These are phyloP conservation scores for sorghum (Sorghum bicolor) DNA, from an alignment of 176 grass and related monocot genomes.

Conservation along the genomic window DNA sequence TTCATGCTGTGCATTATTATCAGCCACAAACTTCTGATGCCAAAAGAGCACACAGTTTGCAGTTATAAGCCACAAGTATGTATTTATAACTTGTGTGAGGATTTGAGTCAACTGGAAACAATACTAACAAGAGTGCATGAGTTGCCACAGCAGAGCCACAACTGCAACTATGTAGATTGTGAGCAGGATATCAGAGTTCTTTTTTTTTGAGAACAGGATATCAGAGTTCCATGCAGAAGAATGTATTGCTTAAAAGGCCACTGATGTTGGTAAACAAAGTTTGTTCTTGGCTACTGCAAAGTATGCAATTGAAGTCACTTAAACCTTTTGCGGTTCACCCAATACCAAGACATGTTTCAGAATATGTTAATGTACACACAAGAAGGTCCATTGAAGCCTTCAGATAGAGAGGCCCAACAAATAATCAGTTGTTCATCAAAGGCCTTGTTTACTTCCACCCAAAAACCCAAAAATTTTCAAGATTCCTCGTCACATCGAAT, in stretches of 20 bases:
- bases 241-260: slow-evolving; percentile 8
- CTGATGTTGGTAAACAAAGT: slow-evolving; percentile 9
- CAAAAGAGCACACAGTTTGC: slow-evolving; percentile 21
- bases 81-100: slow-evolving; percentile 14
- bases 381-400: background rate
- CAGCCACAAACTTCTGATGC: background rate
- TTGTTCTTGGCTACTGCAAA: background rate
- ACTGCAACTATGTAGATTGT: slow-evolving; percentile 2
- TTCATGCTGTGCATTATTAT: background rate
- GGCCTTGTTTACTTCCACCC: too few species aligned
- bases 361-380: background rate
- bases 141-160: background rate
- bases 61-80: slow-evolving; percentile 15
- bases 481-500: too few species aligned
- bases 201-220: slow-evolving; percentile 21
- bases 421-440: slow-evolving; percentile 15
- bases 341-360: background rate
- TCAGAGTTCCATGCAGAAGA: slow-evolving; percentile 10
- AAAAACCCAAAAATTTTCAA: too few species aligned
- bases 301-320: background rate
- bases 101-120: background rate
- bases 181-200: slow-evolving; percentile 17
- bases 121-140: slow-evolving; percentile 9
- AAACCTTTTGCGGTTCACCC: background rate
- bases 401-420: background rate